These are phyloP conservation scores for Hypomyces rosellus DNA, from an alignment of 2,329 filamentous ascomycete genomes.

Conservation along the genomic window DNA sequence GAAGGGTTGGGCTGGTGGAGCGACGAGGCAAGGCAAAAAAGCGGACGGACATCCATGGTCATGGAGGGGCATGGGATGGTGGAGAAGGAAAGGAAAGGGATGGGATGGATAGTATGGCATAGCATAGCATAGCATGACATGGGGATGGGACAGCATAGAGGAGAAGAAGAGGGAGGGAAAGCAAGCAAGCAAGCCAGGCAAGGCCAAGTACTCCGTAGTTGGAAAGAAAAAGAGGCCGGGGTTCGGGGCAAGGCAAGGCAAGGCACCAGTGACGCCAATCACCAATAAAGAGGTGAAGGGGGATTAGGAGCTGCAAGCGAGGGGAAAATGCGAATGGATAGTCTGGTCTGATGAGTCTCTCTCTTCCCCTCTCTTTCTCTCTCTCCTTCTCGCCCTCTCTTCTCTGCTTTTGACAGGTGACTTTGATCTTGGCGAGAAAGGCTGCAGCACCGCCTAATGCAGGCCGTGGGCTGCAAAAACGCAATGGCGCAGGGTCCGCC, in stretches of 20 bases:
- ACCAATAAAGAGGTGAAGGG: too few relatives aligned
- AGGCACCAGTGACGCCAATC: too few relatives aligned
- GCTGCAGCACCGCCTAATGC: background rate
- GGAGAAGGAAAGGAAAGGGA: background rate
- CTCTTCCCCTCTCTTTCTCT: background rate
- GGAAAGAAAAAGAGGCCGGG: background rate
- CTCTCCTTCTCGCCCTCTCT: background rate
- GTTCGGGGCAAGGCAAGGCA: too few relatives aligned
- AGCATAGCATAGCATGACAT: too few relatives aligned
- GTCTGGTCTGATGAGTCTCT: background rate
- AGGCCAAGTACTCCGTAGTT: background rate
- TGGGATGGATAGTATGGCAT: too few relatives aligned
- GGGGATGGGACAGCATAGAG: background rate
- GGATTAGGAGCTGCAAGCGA: too few relatives aligned
- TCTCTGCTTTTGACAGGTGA: conserved; percentile 5
- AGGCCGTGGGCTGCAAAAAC: conserved; percentile 2
- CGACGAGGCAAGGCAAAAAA: conserved; percentile 7
- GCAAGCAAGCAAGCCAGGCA: too few relatives aligned
- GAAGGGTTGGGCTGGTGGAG: conserved; percentile 10
- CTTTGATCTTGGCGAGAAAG: background rate
- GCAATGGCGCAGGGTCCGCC: conserved; percentile 1
- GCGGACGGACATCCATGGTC: background rate
- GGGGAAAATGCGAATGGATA: too few relatives aligned
- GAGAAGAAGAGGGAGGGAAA: background rate
- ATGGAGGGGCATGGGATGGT: background rate